Percentiles rank a stretch among this genome's conserved stretches.
Evolutionary conservation across 805 yeast species (phyloP).

Genomic region (Metschnikowia sp.): DNA sequence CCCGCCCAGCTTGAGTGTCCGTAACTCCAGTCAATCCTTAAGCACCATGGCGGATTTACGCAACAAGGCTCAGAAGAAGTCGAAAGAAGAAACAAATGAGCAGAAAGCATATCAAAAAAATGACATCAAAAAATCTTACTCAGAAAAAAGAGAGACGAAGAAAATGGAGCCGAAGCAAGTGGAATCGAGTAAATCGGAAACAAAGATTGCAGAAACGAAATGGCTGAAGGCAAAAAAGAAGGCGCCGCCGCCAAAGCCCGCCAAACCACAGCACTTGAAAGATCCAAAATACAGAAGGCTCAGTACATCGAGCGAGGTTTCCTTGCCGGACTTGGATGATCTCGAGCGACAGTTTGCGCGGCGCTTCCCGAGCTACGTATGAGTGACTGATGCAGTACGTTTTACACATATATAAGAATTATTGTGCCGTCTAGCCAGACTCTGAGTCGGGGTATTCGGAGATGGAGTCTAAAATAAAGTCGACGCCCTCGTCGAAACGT

Average conservation of each 20-base stretch:
- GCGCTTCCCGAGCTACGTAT: conserved; percentile 61
- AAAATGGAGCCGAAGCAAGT: background rate
- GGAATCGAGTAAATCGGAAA: background rate
- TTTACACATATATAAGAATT: background rate
- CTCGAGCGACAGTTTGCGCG: conserved; percentile 55
- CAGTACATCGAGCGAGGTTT: conserved; percentile 39
- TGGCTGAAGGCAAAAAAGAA: conserved; percentile 16
- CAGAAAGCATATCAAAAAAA: background rate
- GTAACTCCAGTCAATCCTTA: conserved; percentile 4
- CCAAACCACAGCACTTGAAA: conserved; percentile 55
- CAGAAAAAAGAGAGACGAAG: too few relatives aligned
- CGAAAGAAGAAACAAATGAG: background rate
- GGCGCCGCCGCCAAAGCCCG: conserved; percentile 65
- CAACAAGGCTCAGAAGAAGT: background rate
- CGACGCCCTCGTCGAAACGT: conserved; percentile 80
- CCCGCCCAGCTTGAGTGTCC: conserved; percentile 23
- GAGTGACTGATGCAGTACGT: background rate
- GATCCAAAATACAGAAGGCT: conserved; percentile 20
- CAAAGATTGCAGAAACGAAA: background rate
- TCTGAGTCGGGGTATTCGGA: conserved; percentile 35
- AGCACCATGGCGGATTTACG: background rate
- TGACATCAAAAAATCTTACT: too few relatives aligned
- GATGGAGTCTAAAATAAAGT: conserved; percentile 74
- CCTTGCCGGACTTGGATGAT: conserved; percentile 54
- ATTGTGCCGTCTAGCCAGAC: conserved; percentile 7